Base-by-base conservation (phyloP, 2,329 filamentous ascomycete species). In the Metarhizium humberi region DNA sequence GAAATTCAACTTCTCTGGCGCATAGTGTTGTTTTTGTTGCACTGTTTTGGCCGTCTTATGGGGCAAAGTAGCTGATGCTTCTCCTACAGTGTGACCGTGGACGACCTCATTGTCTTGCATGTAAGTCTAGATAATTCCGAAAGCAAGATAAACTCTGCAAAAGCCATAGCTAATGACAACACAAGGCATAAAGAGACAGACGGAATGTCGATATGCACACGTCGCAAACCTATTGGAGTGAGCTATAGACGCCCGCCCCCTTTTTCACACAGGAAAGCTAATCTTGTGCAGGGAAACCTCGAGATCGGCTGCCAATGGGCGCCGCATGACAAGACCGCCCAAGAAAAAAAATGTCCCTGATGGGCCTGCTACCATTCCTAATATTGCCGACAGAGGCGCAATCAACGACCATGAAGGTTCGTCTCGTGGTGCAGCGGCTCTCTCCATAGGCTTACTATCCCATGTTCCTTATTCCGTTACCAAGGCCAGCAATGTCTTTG, bases 211-310 rank as follows among this genome's bases (percentile, higher is more conserved):
- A 69, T 92, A 92, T 72, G 88, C 86, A 0, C 81, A 83, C 51
- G 85, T 90, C 34, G 88, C 88, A 49, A 89, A 90, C 65, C 73
- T 91, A 43, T 80, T 92, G 47, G 87, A 90, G 84, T 88, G 73
- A 70, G 82, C 75, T 36, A 40, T 40, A 16, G 25, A n/a, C 13
- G 13, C 10, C 43, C 10, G 4, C 7, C 11, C 8, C 45, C 14
- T 5, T 29, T 34, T n/a, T n/a, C 43, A 6, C 1, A 25, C 4
- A 45, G n/a, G 6, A 45, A 14, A 5, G 18, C 59, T 63, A 34
- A 59, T 57, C 13, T 49, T 53, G 50, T 13, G 6, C 57, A 85
- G 82, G 66, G 81, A 85, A 64, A 84, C 81, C 8, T 80, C 74
- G 20, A 73, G 81, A 45, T 78, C 75, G 13, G 75, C 76, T 4